Conservation (phyloP, 2,329 filamentous ascomycete genomes). For the Diaporthe sp. region DNA sequence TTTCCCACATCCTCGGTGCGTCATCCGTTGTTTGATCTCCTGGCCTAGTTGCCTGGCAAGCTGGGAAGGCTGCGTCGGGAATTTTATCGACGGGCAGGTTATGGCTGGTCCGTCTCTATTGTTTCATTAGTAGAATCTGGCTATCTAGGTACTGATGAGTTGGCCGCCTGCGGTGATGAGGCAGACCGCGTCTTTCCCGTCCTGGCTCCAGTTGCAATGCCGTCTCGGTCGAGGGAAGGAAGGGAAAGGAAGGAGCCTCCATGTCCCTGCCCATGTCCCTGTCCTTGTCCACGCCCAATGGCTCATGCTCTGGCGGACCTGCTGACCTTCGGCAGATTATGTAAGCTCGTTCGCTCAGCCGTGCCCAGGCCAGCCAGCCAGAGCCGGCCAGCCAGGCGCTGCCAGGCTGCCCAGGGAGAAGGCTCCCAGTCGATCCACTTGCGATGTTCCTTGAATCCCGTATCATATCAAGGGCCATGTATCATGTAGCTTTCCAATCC, state of each 20-base stretch:
- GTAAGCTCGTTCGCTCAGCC: slow-evolving; percentile 25
- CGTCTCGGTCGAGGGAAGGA: not conserved
- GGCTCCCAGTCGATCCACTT: slow-evolving; percentile 12
- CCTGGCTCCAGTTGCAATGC: slow-evolving; percentile 5
- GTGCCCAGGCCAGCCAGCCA: not conserved
- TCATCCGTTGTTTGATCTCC: slow-evolving; percentile 32
- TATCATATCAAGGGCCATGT: not conserved
- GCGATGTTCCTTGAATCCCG: slow-evolving; percentile 18
- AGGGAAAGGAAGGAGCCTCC: slow-evolving; percentile 7
- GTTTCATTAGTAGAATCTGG: not conserved
- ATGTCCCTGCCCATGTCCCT: slow-evolving; percentile 7
- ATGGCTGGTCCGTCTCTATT: not conserved
- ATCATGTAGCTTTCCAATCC: not conserved
- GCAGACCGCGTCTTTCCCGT: slow-evolving; percentile 8
- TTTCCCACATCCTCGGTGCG: not conserved
- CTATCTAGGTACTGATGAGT: not conserved
- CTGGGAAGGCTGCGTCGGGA: slow-evolving; percentile 9
- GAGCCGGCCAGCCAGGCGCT: too few species aligned
- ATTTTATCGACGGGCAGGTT: not conserved
- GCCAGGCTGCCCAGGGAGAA: slow-evolving; percentile 8
- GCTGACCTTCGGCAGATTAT: slow-evolving; percentile 8
- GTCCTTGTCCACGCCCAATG: slow-evolving; percentile 12
- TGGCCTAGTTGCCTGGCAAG: slow-evolving; percentile 6
- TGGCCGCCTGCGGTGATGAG: not conserved
- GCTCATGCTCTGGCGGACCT: slow-evolving; percentile 1